Evolutionary conservation across 2,329 filamentous ascomycete species (phyloP).

Genomic region (Bipolaris gigantea): DNA sequence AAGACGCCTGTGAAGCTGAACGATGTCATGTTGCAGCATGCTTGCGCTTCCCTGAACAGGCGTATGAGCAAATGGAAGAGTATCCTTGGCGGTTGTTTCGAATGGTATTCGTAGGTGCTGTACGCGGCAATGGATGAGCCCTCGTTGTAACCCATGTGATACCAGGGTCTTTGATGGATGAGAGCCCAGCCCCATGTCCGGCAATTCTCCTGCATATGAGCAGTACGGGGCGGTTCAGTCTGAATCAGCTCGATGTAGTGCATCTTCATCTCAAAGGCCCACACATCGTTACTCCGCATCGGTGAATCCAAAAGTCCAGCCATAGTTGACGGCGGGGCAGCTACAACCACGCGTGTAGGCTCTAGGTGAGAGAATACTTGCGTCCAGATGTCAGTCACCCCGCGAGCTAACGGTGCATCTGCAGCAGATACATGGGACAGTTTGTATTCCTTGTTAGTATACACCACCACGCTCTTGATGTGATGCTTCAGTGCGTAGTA

Average conservation of each 20-base stretch:
- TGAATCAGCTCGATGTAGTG: slow-evolving; percentile 59
- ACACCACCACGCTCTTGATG: slow-evolving; percentile 54
- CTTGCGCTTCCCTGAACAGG: slow-evolving; percentile 26
- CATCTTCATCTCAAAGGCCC: slow-evolving; percentile 65
- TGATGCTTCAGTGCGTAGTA: slow-evolving; percentile 35
- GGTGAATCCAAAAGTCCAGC: slow-evolving; percentile 62
- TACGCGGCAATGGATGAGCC: slow-evolving; percentile 73
- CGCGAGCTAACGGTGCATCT: slow-evolving; percentile 54
- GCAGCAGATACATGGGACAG: slow-evolving; percentile 31
- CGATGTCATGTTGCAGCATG: slow-evolving; percentile 47
- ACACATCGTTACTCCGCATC: slow-evolving; percentile 61
- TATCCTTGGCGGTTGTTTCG: slow-evolving; percentile 64
- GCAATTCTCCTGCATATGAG: slow-evolving; percentile 14
- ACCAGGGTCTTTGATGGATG: slow-evolving; percentile 66
- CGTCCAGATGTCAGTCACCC: slow-evolving; percentile 41
- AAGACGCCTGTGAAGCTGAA: slow-evolving; percentile 68
- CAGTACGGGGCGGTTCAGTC: slow-evolving; percentile 3
- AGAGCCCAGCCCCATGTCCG: slow-evolving; percentile 43
- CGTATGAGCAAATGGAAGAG: slow-evolving; percentile 53
- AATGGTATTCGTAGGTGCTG: slow-evolving; percentile 70
- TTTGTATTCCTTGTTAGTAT: slow-evolving; percentile 47
- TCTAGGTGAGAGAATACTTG: slow-evolving; percentile 34
- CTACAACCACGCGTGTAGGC: slow-evolving; percentile 41
- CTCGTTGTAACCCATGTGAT: slow-evolving; percentile 69
- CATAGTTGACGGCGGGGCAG: slow-evolving; percentile 64